These are phyloP conservation scores for rapeseed (Brassica napus) DNA, from an alignment of 345 rosid genomes.

Conservation along the genomic window Da-Ae NC_063436.1:20384501-20385000, in stretches of 20 bases:
- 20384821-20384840: too few species aligned
- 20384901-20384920: not conserved
- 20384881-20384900: not conserved
- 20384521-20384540: constrained; percentile 58
- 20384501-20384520: constrained; percentile 45
- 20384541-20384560: constrained; percentile 54
- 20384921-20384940: constrained; percentile 45
- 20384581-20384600: constrained; percentile 18
- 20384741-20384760: constrained; percentile 40
- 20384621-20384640: constrained; percentile 43
- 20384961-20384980: constrained; percentile 65
- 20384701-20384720: constrained; percentile 46
- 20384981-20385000: constrained; percentile 46
- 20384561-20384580: constrained; percentile 48
- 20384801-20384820: too few species aligned
- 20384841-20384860: not conserved
- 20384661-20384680: constrained; percentile 64
- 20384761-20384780: not conserved
- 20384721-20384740: constrained; percentile 51
- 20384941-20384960: constrained; percentile 55
- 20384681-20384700: constrained; percentile 53
- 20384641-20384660: constrained; percentile 55
- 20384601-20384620: constrained; percentile 54
- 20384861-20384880: not conserved
- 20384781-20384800: too few species aligned